Base-by-base conservation (phyloP, 1,139 yeast genomes). In the Lipomyces yarrowii region DNA sequence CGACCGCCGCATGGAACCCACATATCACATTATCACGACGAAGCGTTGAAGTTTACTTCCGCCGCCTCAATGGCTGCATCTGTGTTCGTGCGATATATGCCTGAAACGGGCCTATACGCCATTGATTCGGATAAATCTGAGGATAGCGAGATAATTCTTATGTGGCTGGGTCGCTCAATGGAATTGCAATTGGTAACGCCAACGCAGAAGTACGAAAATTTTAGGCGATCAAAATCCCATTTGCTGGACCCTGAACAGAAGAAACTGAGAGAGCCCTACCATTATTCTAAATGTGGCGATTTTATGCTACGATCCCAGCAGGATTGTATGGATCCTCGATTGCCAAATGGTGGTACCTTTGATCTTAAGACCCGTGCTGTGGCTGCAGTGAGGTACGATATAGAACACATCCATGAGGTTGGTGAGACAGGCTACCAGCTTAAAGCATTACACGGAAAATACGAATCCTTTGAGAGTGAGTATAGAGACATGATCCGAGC, bases 311-410 rank as follows among this genome's bases (percentile, higher is more conserved):
- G 99, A 71, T 93, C 98, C 0, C 99, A 94, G 76, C 81, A 94
- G 67, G 99, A 94, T 77, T 92, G 98, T 70, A 81, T 82, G 69
- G 94, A 91, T 75, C 79, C 82, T 0, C 78, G 91, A 46, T 80
- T 94, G 33, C 98, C 98, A 0, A 97, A 97, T 0, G 88, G 89
- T 13, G 98, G 98, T 0, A 87, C 92, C 0, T 94, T 94, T 81
- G 99, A 94, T 77, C 80, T 94, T 66, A 94, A 94, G 73, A 90
- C 98, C 0, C 81, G 99, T 69, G 98, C 98, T 0, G 96, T 89
- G 0, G 86, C 91, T 67, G 91, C 97, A 0, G 87, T 93, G 0
- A 81, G 99, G 60, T 86, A 89, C 76, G 97, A 92, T 77, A 78
- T 89, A 58, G 81, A 83, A n/a, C 85, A 87, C 73, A 87, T 88